Evolutionary conservation across 1,284 basidiomycete species (phyloP).

Genomic region (Xerocomus minutiporus): DNA sequence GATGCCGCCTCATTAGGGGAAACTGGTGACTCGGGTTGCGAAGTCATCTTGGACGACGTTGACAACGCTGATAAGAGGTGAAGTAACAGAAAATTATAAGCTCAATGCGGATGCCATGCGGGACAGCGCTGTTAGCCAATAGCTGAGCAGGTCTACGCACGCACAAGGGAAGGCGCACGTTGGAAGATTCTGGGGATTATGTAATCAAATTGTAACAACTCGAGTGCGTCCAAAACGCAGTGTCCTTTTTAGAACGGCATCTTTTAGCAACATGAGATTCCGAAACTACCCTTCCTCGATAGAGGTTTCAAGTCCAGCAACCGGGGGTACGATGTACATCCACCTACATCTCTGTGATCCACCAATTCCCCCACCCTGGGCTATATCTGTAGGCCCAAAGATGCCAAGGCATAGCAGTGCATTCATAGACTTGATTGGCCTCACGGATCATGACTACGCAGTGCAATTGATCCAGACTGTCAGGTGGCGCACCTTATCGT

Average conservation of each 20-base stretch:
- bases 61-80: background rate
- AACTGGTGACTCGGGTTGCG: slow-evolving; percentile 18
- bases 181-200: slow-evolving; percentile 4
- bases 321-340: too few relatives aligned
- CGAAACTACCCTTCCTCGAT: too few relatives aligned
- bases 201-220: slow-evolving; percentile 10
- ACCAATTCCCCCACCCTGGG: too few relatives aligned
- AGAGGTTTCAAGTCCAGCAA: too few relatives aligned
- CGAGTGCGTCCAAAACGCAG: slow-evolving; percentile 13
- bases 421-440: too few relatives aligned
- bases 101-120: background rate
- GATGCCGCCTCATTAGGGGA: slow-evolving; percentile 34
- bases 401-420: too few relatives aligned
- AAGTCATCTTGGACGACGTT: slow-evolving; percentile 14
- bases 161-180: slow-evolving; percentile 7
- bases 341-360: too few relatives aligned
- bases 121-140: slow-evolving; percentile 10
- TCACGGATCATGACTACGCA: slow-evolving; percentile 13
- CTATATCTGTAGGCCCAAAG: too few relatives aligned
- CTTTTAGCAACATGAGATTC: too few relatives aligned
- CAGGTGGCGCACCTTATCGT: slow-evolving; percentile 2
- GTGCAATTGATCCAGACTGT: slow-evolving; percentile 7
- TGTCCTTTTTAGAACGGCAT: too few relatives aligned
- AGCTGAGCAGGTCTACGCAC: slow-evolving; percentile 11
- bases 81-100: slow-evolving; percentile 1